Conservation (phyloP, 2,329 filamentous ascomycete species). For the Beauveria scarabaeidicola region DNA sequence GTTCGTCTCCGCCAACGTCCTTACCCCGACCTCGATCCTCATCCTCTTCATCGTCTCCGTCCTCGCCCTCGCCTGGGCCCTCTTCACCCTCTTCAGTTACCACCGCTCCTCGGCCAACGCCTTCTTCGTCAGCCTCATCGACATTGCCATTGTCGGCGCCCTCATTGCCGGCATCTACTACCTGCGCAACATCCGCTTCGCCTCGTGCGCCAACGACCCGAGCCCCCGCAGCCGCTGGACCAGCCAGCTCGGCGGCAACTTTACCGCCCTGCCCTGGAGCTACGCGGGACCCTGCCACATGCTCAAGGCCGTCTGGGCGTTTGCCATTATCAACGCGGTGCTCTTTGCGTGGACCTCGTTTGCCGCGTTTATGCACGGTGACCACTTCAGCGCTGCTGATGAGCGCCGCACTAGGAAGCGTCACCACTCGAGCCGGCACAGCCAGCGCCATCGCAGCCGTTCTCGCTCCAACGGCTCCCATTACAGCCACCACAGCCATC, state of each 20-base stretch:
- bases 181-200: constrained; percentile 48
- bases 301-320: constrained; percentile 84
- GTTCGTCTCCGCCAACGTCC: constrained; percentile 45
- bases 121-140: constrained; percentile 51
- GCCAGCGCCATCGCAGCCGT: constrained; percentile 32
- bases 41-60: constrained; percentile 60
- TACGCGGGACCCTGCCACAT: constrained; percentile 76
- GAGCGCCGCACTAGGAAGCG: constrained; percentile 23
- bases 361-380: constrained; percentile 54
- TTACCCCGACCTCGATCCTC: constrained; percentile 55
- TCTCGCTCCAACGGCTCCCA: constrained; percentile 31
- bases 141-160: constrained; percentile 53
- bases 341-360: constrained; percentile 73
- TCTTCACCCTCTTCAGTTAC: constrained; percentile 59
- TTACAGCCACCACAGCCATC: constrained; percentile 39
- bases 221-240: constrained; percentile 39
- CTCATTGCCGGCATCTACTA: constrained; percentile 55
- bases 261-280: constrained; percentile 43
- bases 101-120: constrained; percentile 53
- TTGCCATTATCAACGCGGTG: constrained; percentile 79
- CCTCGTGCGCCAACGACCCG: constrained; percentile 62
- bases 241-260: constrained; percentile 53
- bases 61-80: constrained; percentile 53
- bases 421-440: constrained; percentile 31
- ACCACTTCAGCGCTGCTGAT: constrained; percentile 38